Percentiles rank a stretch among this genome's conserved stretches.
These are phyloP conservation scores for Diplodia seriata DNA, from an alignment of 2,329 filamentous ascomycete species.

Conservation along the genomic window DNA sequence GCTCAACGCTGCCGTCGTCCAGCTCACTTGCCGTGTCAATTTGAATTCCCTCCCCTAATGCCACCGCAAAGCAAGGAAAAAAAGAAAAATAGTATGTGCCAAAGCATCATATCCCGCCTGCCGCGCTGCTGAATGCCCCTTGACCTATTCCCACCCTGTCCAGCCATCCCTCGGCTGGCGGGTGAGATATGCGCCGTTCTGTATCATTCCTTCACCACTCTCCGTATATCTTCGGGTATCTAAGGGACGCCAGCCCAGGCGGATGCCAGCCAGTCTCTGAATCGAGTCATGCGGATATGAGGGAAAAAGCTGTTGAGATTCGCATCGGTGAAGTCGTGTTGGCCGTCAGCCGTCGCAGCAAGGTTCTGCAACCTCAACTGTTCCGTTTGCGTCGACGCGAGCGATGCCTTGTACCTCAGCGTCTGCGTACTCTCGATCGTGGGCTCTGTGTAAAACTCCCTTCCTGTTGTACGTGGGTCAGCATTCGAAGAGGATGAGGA, in stretches of 20 bases:
- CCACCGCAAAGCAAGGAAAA: neutral
- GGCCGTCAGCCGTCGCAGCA: slow-evolving; percentile 70
- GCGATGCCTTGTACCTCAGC: slow-evolving; percentile 57
- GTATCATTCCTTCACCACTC: too few relatives aligned
- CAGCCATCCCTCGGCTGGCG: neutral
- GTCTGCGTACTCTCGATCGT: slow-evolving; percentile 54
- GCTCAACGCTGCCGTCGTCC: neutral
- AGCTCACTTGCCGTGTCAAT: neutral
- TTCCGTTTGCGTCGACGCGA: slow-evolving; percentile 47
- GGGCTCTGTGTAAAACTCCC: slow-evolving; percentile 36
- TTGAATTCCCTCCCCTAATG: neutral
- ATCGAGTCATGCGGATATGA: slow-evolving; percentile 46
- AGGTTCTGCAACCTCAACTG: slow-evolving; percentile 63
- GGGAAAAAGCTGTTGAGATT: slow-evolving; percentile 59
- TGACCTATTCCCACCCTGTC: neutral
- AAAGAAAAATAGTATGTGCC: neutral
- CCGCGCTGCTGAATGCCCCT: neutral
- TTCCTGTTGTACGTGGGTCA: slow-evolving; percentile 38
- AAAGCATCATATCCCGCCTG: neutral
- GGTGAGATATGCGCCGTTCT: too few relatives aligned
- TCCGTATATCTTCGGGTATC: neutral
- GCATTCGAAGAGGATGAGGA: neutral
- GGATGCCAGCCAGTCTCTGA: slow-evolving; percentile 49
- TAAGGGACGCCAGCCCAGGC: slow-evolving; percentile 44
- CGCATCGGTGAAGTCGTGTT: slow-evolving; percentile 68